A percentile compares a stretch with the other conserved stretches of the same genome.
phyloP scores from a whole-genome alignment of 129 eudicot species.

The Centella asiatica region DNA sequence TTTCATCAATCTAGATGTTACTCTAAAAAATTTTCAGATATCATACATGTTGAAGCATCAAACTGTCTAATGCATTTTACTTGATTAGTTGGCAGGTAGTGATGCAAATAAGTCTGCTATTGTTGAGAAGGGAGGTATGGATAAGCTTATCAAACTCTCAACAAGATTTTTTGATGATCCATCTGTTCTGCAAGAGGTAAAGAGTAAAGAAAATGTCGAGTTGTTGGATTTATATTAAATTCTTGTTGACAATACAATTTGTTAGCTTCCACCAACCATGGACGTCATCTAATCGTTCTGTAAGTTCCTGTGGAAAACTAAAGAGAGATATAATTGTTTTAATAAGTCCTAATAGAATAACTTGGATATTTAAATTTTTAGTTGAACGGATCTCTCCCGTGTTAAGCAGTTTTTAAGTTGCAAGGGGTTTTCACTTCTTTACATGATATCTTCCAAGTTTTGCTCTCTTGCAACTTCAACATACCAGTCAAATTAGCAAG shows the following conservation, averaged over 20 bases:
- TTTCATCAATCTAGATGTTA: neutral
- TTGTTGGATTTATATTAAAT: neutral
- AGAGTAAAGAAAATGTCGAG: too few species aligned
- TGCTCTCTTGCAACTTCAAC: neutral
- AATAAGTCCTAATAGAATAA: neutral
- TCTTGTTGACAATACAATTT: neutral
- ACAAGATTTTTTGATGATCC: conserved; percentile 77
- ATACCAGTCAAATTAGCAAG: neutral
- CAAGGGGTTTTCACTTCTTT: too few species aligned
- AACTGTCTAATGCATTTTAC: neutral
- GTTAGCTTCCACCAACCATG: neutral
- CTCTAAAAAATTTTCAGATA: neutral
- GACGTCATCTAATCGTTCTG: neutral
- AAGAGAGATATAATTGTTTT: neutral
- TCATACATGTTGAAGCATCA: conserved; percentile 12
- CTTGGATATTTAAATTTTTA: too few species aligned
- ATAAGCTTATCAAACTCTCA: conserved; percentile 60
- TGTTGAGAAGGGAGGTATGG: conserved; percentile 74
- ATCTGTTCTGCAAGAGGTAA: conserved; percentile 87
- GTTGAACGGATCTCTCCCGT: too few species aligned
- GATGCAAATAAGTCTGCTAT: conserved; percentile 72
- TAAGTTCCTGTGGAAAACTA: neutral
- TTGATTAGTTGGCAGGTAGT: conserved; percentile 88
- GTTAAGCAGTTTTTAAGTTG: too few species aligned
- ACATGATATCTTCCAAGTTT: too few species aligned